A percentile compares a stretch with the other conserved stretches of the same genome.
Conservation (phyloP, 2,329 filamentous ascomycete genomes). For the Penicillium sp. region DNA sequence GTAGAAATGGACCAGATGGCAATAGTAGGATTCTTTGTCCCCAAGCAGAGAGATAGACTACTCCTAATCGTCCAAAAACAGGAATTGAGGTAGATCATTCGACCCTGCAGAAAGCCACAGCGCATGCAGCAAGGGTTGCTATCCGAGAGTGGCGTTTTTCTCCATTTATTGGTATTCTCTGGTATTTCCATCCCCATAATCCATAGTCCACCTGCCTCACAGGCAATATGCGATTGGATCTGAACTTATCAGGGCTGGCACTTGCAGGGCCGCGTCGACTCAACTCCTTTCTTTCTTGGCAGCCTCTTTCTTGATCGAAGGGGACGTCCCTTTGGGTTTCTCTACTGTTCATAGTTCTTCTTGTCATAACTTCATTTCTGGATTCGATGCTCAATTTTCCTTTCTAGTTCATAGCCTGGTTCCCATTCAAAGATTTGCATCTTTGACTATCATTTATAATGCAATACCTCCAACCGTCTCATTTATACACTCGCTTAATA, state of each 20-base stretch:
- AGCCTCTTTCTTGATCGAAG: conserved; percentile 1
- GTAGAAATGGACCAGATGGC: background rate
- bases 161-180: background rate
- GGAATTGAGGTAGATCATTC: background rate
- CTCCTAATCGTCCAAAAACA: background rate
- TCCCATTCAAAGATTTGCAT: background rate
- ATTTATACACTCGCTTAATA: conserved; percentile 16
- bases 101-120: conserved; percentile 3
- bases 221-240: background rate
- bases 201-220: background rate
- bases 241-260: background rate
- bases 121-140: conserved; percentile 1
- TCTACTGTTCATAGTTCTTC: background rate
- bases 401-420: background rate
- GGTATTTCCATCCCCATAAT: background rate
- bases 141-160: background rate
- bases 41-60: no score
- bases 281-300: conserved; percentile 6
- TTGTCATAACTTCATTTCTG: background rate
- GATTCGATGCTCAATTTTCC: background rate
- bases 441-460: background rate
- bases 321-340: background rate
- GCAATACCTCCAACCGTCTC: conserved; percentile 2
- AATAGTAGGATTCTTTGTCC: background rate
- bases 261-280: conserved; percentile 3